phyloP scores from a whole-genome alignment of 106 monocot genomes.

The Dendrobium officinale region DNA sequence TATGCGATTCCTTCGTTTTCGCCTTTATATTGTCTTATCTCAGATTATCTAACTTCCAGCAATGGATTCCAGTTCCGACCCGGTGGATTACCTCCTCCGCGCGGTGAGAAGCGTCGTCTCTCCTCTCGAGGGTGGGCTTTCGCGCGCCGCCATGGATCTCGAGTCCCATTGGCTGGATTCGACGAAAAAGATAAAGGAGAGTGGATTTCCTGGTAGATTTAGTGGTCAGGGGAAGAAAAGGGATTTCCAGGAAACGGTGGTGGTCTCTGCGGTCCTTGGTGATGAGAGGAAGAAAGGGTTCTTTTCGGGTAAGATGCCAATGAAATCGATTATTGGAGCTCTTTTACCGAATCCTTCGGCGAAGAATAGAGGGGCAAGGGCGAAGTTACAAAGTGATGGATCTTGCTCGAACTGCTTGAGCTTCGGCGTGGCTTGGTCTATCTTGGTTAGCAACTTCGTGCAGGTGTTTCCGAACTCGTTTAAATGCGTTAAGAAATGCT shows the following conservation, averaged over 20 bases:
- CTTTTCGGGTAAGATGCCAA: conserved; percentile 2
- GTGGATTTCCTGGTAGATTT: neutral
- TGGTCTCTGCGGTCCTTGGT: neutral
- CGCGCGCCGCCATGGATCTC: conserved; percentile 28
- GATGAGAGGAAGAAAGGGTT: conserved; percentile 20
- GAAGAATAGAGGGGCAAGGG: conserved; percentile 10
- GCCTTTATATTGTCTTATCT: neutral
- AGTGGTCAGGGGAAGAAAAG: conserved; percentile 6
- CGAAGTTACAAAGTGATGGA: conserved; percentile 13
- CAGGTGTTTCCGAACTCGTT: conserved; percentile 42
- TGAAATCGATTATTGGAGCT: conserved; percentile 18
- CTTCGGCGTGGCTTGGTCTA: conserved; percentile 27
- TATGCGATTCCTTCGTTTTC: conserved; percentile 2
- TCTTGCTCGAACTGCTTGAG: conserved; percentile 40
- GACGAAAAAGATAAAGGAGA: neutral
- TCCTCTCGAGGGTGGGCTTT: conserved; percentile 32
- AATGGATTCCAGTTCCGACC: conserved; percentile 38
- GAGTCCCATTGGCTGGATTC: conserved; percentile 27
- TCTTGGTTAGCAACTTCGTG: conserved; percentile 30
- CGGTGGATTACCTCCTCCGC: conserved; percentile 34
- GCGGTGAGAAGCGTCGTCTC: conserved; percentile 23
- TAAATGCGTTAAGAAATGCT: conserved; percentile 48
- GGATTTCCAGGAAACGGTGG: neutral
- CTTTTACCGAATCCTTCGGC: conserved; percentile 19
- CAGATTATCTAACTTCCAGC: neutral